Conservation (phyloP, 2,329 filamentous ascomycete species). For the Westerdykella sp. region DNA sequence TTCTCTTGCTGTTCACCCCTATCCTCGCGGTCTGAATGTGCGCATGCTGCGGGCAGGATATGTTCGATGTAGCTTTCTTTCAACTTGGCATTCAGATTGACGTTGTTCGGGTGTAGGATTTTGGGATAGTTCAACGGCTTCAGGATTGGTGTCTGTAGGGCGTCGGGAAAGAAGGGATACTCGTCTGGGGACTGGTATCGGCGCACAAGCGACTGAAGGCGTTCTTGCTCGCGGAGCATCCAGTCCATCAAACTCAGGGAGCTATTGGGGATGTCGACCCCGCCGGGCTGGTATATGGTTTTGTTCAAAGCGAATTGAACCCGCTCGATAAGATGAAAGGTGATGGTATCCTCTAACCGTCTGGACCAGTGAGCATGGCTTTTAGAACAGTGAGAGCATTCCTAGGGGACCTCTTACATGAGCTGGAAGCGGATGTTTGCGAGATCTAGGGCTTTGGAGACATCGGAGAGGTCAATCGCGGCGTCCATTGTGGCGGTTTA, state of each 20-base stretch:
- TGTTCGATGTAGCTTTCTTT: slow-evolving; percentile 76
- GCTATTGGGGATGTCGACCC: slow-evolving; percentile 68
- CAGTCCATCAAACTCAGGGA: slow-evolving; percentile 85
- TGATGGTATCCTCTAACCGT: slow-evolving; percentile 95
- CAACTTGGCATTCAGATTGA: slow-evolving; percentile 84
- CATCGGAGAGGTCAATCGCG: slow-evolving; percentile 80
- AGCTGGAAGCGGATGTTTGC: slow-evolving; percentile 88
- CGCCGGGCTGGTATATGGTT: slow-evolving; percentile 76
- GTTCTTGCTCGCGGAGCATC: slow-evolving; percentile 85
- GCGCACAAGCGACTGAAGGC: slow-evolving; percentile 83
- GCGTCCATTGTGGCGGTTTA: slow-evolving; percentile 65
- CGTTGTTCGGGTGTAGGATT: slow-evolving; percentile 80
- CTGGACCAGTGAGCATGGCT: slow-evolving; percentile 44
- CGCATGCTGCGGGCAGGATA: slow-evolving; percentile 78
- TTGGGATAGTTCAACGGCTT: slow-evolving; percentile 79
- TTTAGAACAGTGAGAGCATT: neutral
- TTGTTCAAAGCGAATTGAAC: slow-evolving; percentile 94
- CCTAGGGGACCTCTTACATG: slow-evolving; percentile 55
- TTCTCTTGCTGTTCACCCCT: slow-evolving; percentile 85
- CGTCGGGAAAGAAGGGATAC: slow-evolving; percentile 90
- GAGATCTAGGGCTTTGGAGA: slow-evolving; percentile 78
- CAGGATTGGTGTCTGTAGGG: slow-evolving; percentile 74
- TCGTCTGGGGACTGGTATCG: slow-evolving; percentile 96
- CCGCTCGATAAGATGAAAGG: slow-evolving; percentile 91
- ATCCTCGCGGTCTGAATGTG: slow-evolving; percentile 69